Evolutionary conservation across 257 asterid species (phyloP), one percentile per base, ranked within the genome.

Genomic region (Echites panduratus): DNA sequence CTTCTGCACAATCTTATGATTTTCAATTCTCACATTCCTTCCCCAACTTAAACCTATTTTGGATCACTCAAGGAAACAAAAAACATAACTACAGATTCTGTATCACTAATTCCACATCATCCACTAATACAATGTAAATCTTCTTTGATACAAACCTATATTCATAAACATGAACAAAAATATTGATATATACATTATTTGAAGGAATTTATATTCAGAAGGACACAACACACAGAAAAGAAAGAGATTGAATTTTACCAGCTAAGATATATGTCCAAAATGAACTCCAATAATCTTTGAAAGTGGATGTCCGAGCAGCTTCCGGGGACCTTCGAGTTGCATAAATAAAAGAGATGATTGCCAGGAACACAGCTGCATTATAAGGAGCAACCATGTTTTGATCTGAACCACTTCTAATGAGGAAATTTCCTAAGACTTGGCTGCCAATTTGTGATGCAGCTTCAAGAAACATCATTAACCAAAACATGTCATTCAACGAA

Each of bases 401-500:
- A 75, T 72, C 70, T 61, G 70, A 76, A 79, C 82, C 73, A 67
- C 88, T 83, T 79, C 79, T 80, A 83, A 89, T 71, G 62, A 92
- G 72, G 85, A 89, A 89, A 81, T 94, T 91, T 41, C 89, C 96
- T 52, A 94, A 59, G 58, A 75, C 83, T 75, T 91, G 98, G 85
- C 96, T 89, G 38, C 85, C 87, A 24, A 92, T 83, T 49, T 83
- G 87, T 61, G 90, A 79, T 40, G 95, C 88, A 68, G 92, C 86
- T 78, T 86, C 95, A 68, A 75, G 72, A 80, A 92, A 89, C 52
- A 88, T 83, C 99, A 95, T 95, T 79, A 90, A 71, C 99, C 99
- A 95, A 84, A 92, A 92, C 96, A 90, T 84, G 73, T 95, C 97
- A 82, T 90, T 95, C 79, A 85, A 77, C 50, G 85, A 75, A 74